Base-by-base conservation (phyloP, 345 rosid species). In the Populus ilicifolia region DNA sequence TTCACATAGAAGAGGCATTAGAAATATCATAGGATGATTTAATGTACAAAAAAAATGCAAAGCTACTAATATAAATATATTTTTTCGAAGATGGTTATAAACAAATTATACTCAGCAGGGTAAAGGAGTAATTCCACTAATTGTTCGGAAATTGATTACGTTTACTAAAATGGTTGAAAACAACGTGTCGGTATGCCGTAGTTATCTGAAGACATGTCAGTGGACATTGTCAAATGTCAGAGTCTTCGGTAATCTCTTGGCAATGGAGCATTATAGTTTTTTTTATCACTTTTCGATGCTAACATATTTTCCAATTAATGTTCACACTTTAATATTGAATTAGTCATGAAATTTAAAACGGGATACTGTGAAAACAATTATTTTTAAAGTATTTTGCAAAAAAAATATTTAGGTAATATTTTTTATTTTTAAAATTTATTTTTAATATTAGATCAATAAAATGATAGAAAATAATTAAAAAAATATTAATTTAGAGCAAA, bases 371-470 rank as follows among this genome's bases (percentile, higher is more conserved):
- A 33, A 33, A 33, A 33, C 5, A 33, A 4, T 33, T 4, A 33
- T 33, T 33, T 33, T 4, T 4, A 4, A 33, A 33, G 5, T 33
- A 33, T 33, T 33, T 33, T 33, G 0, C 4, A 4, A 33, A 4
- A 4, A 4, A 4, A 4, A 0, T 0, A 33, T 33, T 0, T 0
- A 33, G 4, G 0, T 33, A 5, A 33, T 33, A 33, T 4, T 3
- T 33, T 30, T 33, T 4, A 4, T 33, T 33, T 33, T 33, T 33
- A 33, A 0, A 33, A 4, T 33, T 33, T 33, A 33, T 33, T 33
- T 33, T 33, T 33, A 0, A 33, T 3, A 33, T 4, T 0, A 33
- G 5, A 0, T 4, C 0, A 4, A 4, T 33, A 33, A 33, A 33
- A 33, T 0, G 5, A 33, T 33, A 33, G 0, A 33, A 4, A 33